These are phyloP conservation scores for Teratosphaeriaceae sp. DNA, from an alignment of 2,329 filamentous ascomycete genomes.

Conservation along the genomic window DNA sequence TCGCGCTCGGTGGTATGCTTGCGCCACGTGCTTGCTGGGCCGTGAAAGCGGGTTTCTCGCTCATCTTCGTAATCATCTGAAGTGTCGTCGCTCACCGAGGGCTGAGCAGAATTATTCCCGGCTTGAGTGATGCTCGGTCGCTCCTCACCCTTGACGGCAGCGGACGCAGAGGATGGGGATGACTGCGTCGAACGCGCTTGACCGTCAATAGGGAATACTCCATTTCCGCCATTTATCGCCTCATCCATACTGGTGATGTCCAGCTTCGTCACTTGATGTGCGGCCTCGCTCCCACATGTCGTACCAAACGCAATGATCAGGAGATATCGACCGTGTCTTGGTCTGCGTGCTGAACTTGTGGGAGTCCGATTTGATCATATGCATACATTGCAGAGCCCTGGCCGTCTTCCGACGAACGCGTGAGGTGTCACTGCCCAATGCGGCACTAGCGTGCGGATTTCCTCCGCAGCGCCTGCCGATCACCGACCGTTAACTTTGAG, in stretches of 20 bases:
- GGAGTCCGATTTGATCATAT: slow-evolving; percentile 20
- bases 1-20: slow-evolving; percentile 54
- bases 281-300: no score
- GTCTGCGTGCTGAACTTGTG: no score
- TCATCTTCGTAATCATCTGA: slow-evolving; percentile 12
- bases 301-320: no score
- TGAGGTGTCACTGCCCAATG: slow-evolving; percentile 1
- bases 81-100: neutral
- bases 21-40: slow-evolving; percentile 61
- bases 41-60: slow-evolving; percentile 62
- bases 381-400: slow-evolving; percentile 5
- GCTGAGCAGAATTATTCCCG: neutral
- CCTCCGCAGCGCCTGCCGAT: neutral
- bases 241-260: no score
- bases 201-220: no score
- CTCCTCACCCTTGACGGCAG: no score
- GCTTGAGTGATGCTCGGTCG: no score
- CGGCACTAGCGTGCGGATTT: slow-evolving; percentile 4
- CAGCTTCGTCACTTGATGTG: no score
- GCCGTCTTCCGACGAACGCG: neutral
- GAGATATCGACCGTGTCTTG: no score
- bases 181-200: no score
- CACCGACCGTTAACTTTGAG: neutral
- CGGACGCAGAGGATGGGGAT: no score
- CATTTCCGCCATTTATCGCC: no score